Evolutionary conservation across 2,329 filamentous ascomycete species (phyloP).

Genomic region (Paracoccidioides lutzii): DNA sequence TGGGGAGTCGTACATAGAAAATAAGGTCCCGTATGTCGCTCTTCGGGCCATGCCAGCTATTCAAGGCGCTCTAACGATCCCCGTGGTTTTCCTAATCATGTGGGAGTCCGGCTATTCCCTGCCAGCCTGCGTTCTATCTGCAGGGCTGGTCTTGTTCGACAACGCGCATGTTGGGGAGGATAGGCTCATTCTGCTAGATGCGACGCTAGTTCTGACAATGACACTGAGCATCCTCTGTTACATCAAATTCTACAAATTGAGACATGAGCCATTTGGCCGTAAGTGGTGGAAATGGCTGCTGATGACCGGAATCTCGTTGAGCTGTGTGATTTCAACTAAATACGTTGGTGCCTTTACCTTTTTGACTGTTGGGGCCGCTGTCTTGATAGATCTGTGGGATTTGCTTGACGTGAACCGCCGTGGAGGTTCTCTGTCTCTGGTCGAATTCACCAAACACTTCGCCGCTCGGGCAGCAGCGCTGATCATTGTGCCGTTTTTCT

Average conservation of each 20-base stretch:
- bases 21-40: constrained; percentile 94
- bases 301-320: constrained; percentile 83
- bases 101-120: constrained; percentile 98
- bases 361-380: constrained; percentile 88
- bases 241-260: constrained; percentile 93
- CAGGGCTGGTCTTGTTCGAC: constrained; percentile 81
- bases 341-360: constrained; percentile 96
- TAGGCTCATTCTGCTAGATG: constrained; percentile 84
- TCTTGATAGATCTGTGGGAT: constrained; percentile 89
- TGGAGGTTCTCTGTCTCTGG: constrained; percentile 65
- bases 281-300: constrained; percentile 99
- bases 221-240: constrained; percentile 87
- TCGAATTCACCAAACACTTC: constrained; percentile 80
- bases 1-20: constrained; percentile 91
- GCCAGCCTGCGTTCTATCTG: constrained; percentile 76
- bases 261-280: constrained; percentile 74
- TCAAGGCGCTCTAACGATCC: constrained; percentile 81
- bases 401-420: constrained; percentile 78
- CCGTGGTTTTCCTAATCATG: constrained; percentile 95
- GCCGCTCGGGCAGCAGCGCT: constrained; percentile 72
- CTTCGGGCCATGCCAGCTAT: constrained; percentile 88
- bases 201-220: constrained; percentile 90
- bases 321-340: constrained; percentile 96
- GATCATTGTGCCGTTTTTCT: constrained; percentile 83
- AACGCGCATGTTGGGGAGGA: constrained; percentile 98